Evolutionary conservation across 805 yeast genomes (phyloP).

Genomic region (Barnettozyma wickerhamii): DNA sequence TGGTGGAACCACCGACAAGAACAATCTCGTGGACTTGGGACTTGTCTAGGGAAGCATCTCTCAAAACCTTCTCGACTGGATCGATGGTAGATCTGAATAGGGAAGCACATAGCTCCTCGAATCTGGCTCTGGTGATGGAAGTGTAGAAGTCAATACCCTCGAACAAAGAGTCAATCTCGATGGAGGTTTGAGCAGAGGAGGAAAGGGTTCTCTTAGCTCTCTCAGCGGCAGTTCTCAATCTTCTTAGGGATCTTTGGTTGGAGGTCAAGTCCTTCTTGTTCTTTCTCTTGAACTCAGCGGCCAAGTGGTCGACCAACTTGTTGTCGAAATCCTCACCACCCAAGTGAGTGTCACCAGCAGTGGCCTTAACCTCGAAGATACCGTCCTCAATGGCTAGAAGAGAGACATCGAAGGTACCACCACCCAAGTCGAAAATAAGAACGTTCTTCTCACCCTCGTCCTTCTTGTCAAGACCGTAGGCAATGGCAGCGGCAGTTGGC

Average conservation of each 20-base stretch:
- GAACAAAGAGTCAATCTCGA: conserved; percentile 90
- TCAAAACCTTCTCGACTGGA: conserved; percentile 93
- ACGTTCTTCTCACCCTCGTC: conserved; percentile 79
- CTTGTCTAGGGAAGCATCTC: conserved; percentile 88
- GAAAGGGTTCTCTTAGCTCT: conserved; percentile 98
- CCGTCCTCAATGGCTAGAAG: conserved; percentile 89
- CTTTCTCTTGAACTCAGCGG: conserved; percentile 94
- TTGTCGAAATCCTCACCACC: conserved; percentile 83
- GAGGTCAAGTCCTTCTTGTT: conserved; percentile 86
- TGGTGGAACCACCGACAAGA: conserved; percentile 96
- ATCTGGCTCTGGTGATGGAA: conserved; percentile 94
- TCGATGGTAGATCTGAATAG: conserved; percentile 90
- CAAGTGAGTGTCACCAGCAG: conserved; percentile 37
- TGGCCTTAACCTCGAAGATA: conserved; percentile 93
- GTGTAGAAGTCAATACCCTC: conserved; percentile 98
- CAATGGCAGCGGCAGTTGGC: conserved; percentile 86
- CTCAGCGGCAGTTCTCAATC: conserved; percentile 97
- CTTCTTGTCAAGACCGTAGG: conserved; percentile 83
- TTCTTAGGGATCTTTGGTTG: conserved; percentile 95
- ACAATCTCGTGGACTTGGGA: conserved; percentile 88
- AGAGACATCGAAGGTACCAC: conserved; percentile 97
- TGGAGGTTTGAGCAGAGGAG: conserved; percentile 90
- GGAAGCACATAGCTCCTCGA: conserved; percentile 93
- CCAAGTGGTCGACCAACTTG: conserved; percentile 90
- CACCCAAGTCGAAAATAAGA: conserved; percentile 90